These are phyloP conservation scores for Lasiosphaeria hispida DNA, from an alignment of 495 filamentous ascomycete species.

Conservation along the genomic window DNA sequence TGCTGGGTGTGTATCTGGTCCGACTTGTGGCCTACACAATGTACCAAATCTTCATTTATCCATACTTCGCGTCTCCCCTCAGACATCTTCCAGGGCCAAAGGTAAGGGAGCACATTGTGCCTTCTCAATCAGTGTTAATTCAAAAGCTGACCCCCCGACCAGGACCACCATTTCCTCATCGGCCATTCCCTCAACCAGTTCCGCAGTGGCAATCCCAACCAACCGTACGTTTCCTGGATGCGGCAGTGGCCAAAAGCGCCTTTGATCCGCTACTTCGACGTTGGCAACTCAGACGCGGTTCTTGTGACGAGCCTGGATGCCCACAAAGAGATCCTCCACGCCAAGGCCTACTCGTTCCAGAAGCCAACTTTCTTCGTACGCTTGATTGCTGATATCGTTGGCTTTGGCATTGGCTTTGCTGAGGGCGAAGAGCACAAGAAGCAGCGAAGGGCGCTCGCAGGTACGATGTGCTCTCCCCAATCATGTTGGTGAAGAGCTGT, in stretches of 20 bases:
- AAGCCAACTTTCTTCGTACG: constrained; percentile 34
- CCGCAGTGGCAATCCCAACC: constrained; percentile 2
- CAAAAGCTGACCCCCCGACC: no score
- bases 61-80: constrained; percentile 23
- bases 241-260: constrained; percentile 34
- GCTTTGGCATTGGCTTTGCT: constrained; percentile 32
- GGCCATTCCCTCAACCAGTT: background rate
- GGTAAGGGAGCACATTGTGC: background rate
- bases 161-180: background rate
- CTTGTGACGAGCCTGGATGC: constrained; percentile 36
- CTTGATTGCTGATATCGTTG: constrained; percentile 31
- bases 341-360: constrained; percentile 33
- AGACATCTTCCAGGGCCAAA: constrained; percentile 23
- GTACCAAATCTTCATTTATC: constrained; percentile 25
- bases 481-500: no score
- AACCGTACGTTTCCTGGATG: constrained; percentile 23
- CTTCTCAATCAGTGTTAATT: no score
- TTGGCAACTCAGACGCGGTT: constrained; percentile 34
- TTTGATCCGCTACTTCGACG: constrained; percentile 35
- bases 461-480: no score
- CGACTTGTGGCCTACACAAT: constrained; percentile 5
- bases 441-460: constrained; percentile 23
- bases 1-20: no score
- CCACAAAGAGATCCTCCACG: constrained; percentile 36
- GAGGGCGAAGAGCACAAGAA: constrained; percentile 33